A percentile compares a stretch with the other conserved stretches of the same genome.
Evolutionary conservation across 2,329 filamentous ascomycete genomes (phyloP).

Genomic region (Cytospora chrysosperma): DNA sequence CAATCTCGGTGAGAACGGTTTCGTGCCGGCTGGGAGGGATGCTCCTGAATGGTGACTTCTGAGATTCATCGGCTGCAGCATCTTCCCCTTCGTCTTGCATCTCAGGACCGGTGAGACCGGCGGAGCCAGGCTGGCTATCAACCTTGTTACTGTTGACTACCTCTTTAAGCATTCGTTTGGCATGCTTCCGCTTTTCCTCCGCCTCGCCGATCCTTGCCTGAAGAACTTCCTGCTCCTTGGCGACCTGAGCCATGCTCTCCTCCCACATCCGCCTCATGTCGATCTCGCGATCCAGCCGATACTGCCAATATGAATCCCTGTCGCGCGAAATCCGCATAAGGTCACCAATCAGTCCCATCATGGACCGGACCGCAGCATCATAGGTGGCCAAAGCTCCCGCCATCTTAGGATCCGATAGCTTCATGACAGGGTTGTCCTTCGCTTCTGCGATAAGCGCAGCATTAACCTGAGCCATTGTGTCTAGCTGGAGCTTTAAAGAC

Average conservation of each 20-base stretch:
- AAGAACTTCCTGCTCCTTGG: slow-evolving; percentile 86
- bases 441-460: slow-evolving; percentile 75
- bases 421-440: slow-evolving; percentile 64
- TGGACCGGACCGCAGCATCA: slow-evolving; percentile 82
- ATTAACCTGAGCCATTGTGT: slow-evolving; percentile 83
- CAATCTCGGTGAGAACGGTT: slow-evolving; percentile 67
- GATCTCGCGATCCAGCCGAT: slow-evolving; percentile 84
- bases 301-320: slow-evolving; percentile 95
- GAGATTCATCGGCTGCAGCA: slow-evolving; percentile 29
- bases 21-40: slow-evolving; percentile 54
- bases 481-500: slow-evolving; percentile 87
- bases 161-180: slow-evolving; percentile 85
- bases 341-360: slow-evolving; percentile 82
- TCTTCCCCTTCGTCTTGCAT: slow-evolving; percentile 33
- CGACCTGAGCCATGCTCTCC: slow-evolving; percentile 98
- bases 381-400: slow-evolving; percentile 80
- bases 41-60: slow-evolving; percentile 40
- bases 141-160: slow-evolving; percentile 61
- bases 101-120: slow-evolving; percentile 33
- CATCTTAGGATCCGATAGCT: slow-evolving; percentile 74
- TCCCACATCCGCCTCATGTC: slow-evolving; percentile 97
- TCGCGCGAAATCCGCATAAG: slow-evolving; percentile 90
- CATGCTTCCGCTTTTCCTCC: slow-evolving; percentile 83
- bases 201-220: slow-evolving; percentile 86
- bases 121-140: slow-evolving; percentile 37